Base-by-base conservation (phyloP, 2,329 filamentous ascomycete genomes). In the Scleromitrula shiraiana region DNA sequence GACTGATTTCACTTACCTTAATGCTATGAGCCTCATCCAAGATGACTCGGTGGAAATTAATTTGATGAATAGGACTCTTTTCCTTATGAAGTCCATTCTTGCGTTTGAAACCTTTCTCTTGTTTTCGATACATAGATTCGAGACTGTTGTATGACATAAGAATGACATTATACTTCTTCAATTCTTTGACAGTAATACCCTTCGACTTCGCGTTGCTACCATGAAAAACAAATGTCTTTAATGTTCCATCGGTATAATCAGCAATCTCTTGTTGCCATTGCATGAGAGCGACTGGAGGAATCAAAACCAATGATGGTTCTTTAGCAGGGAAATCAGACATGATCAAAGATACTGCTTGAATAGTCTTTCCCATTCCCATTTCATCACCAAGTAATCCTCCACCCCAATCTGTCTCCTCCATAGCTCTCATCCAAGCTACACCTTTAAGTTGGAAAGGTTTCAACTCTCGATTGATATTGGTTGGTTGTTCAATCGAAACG, bases 291-390 rank as follows among this genome's bases (percentile, higher is more conserved):
- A 96, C 91, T 0, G 91, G 91, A 0, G 91, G 91, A 0, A 95
- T 89, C 27, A 96, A 76, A 1, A 97, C 90, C 4, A 97, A 73
- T 0, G 88, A 86, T 1, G 93, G 91, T 46, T 83, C 70, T 57
- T 84, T 85, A 19, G 82, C 85, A 3, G 90, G 91, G 60, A 87
- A 96, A 64, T 97, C 90, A 1, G 91, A 96, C 93, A 97, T 97
- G 66, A 98, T 89, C 37, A 98, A 76, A 3, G 91, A 96, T 15
- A 98, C 93, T 2, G 93, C 91, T 67, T 98, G 93, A 42, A 98
- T 97, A 0, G 93, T 98, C 71, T 98, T 98, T 41, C 93, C 93
- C 69, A 98, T 86, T 6, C 93, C 93, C 93, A 98, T 98, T 68
- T 98, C 93, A 59, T 98, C 93, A 50, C 93, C 93, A 2, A 98